Base-by-base conservation (phyloP, 1,284 basidiomycete species). In the Tilletia caries region DNA sequence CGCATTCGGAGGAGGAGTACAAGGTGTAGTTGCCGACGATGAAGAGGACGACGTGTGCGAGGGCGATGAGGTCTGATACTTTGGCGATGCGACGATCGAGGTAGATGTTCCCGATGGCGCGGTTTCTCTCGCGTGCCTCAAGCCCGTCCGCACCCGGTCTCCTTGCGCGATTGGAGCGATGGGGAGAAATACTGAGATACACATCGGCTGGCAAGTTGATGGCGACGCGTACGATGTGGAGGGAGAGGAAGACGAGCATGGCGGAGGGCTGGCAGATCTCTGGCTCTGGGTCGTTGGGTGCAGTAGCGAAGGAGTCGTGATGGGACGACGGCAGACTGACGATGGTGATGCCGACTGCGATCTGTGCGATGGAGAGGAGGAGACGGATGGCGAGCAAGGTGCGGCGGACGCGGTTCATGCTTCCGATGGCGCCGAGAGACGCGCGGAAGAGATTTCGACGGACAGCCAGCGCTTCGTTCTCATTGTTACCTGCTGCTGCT, bases 1-100 rank as follows among this genome's bases (percentile, higher is more conserved):
- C 72, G 70, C 65, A 46, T 34, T 50, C 48, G 44, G 64, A 72
- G 4, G 71, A 68, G 64, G 70, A 75, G 66, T 77, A 80, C 41
- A 78, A 74, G 52, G 74, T 71, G 20, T 75, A 76, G 70, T 80
- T 80, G 33, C 78, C 78, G 18, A 79, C 73, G 48, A 75, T 70
- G 54, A 79, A 80, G 67, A 79, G 70, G 69, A 77, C 73, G 37
- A 76, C 52, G 13, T 71, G 69, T 3, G 71, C 69, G 23, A 80
- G 70, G 58, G 75, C 74, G 48, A 80, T 68, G 44, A 80, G 29
- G 44, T 78, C 75, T 54, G 67, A 67, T 62, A 79, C 64, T 66
- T 70, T 70, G 64, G 69, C 68, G 8, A 75, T 37, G 37, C 76
- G 76, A 48, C 68, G 23, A 33, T 80, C 78, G 65, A 76, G 71